phyloP scores from a whole-genome alignment of 352 stramenopile genomes.

The Globisporangium radiosum region DNA sequence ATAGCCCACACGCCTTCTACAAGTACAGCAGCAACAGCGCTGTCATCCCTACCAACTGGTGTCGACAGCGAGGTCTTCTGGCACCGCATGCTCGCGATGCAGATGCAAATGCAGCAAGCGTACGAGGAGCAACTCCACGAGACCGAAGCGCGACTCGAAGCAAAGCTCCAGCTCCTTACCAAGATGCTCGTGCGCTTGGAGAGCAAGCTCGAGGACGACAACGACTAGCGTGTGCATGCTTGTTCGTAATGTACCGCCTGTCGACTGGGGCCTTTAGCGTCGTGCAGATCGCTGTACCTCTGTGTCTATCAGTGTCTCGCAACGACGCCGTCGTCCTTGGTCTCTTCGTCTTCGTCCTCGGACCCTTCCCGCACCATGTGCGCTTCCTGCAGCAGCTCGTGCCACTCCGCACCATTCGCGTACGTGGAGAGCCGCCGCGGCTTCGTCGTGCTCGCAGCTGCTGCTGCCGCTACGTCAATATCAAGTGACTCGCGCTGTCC shows the following conservation, averaged over 20 bases:
- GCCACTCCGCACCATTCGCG: not conserved
- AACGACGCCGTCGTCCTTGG: not conserved
- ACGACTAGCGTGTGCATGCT: conserved; percentile 13
- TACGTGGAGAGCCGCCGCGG: conserved; percentile 5
- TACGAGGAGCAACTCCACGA: conserved; percentile 54
- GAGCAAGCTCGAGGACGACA: conserved; percentile 42
- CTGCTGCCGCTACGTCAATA: not conserved
- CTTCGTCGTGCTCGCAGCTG: too few relatives aligned
- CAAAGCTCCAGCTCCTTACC: conserved; percentile 57
- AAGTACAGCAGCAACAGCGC: not conserved
- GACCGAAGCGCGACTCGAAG: conserved; percentile 60
- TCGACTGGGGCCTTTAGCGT: not conserved
- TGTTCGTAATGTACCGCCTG: not conserved
- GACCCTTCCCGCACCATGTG: conserved; percentile 7
- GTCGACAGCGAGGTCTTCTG: conserved; percentile 27
- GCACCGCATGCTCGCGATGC: conserved; percentile 24
- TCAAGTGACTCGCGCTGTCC: too few relatives aligned
- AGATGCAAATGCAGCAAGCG: conserved; percentile 37
- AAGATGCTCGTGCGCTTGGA: conserved; percentile 68
- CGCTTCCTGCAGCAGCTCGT: conserved; percentile 9
- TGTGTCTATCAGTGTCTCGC: not conserved
- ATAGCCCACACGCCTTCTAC: not conserved
- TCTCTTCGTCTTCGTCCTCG: conserved; percentile 2
- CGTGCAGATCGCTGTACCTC: not conserved
- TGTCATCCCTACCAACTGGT: too few relatives aligned